Conservation (phyloP, 75 land plant genomes). For the Isoetes taiwanensis region DNA sequence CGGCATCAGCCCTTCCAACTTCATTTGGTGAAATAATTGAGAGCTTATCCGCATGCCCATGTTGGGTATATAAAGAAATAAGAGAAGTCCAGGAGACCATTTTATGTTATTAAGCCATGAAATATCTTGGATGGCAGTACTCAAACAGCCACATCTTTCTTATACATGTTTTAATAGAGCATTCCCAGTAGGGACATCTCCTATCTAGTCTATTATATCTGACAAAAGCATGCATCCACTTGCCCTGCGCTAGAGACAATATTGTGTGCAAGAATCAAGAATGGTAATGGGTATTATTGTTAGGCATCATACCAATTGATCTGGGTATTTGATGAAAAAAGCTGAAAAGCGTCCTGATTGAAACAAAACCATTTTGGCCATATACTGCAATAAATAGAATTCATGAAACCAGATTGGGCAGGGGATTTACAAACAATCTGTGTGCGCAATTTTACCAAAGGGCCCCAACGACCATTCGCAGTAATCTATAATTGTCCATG, state of each 20-base stretch:
- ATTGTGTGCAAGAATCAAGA: slow-evolving; percentile 31
- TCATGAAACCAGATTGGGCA: slow-evolving; percentile 41
- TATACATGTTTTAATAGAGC: slow-evolving; percentile 60
- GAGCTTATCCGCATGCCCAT: too few species aligned
- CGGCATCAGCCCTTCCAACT: too few species aligned
- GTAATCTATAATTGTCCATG: too few species aligned
- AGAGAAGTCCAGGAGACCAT: too few species aligned
- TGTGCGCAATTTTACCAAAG: too few species aligned
- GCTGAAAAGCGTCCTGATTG: slow-evolving; percentile 21
- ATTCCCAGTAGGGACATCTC: slow-evolving; percentile 25
- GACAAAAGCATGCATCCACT: slow-evolving; percentile 30
- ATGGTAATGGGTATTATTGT: slow-evolving; percentile 32
- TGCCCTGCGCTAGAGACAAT: slow-evolving; percentile 23
- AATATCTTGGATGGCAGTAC: too few species aligned
- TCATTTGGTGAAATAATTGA: too few species aligned
- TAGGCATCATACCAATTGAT: slow-evolving; percentile 11
- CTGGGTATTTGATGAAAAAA: slow-evolving; percentile 30
- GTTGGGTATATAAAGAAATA: too few species aligned
- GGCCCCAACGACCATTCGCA: too few species aligned
- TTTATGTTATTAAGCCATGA: too few species aligned
- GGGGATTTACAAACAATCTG: slow-evolving; percentile 34
- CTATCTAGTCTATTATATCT: slow-evolving; percentile 11
- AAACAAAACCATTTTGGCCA: slow-evolving; percentile 32
- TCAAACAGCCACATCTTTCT: too few species aligned
- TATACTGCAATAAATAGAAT: slow-evolving; percentile 37